phyloP scores from a whole-genome alignment of 331 rosid genomes.

The Telfairia occidentalis region DNA sequence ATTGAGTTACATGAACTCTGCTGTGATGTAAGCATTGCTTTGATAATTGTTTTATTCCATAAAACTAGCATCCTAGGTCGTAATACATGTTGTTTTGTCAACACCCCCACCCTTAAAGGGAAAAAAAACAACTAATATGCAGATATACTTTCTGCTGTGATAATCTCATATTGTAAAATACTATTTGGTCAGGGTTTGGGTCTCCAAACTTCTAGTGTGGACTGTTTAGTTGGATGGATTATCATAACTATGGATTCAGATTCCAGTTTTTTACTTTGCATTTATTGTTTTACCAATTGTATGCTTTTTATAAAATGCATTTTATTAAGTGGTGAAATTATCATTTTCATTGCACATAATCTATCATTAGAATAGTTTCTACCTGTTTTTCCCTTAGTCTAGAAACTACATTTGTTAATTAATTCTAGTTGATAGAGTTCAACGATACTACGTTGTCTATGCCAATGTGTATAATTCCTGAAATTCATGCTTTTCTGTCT shows the following conservation, averaged over 20 bases:
- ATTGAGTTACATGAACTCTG: neutral
- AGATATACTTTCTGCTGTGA: no score
- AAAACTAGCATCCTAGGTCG: neutral
- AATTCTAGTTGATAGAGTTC: neutral
- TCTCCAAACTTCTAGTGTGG: no score
- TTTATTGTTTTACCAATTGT: no score
- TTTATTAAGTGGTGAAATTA: no score
- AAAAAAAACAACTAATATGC: no score
- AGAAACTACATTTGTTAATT: neutral
- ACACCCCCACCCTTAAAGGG: no score
- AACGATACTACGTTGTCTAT: neutral
- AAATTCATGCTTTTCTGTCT: neutral
- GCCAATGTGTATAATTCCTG: neutral
- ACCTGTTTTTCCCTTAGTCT: neutral
- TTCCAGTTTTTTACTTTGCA: no score
- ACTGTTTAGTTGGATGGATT: no score
- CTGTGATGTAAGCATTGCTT: neutral
- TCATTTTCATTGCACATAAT: neutral
- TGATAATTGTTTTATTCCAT: neutral
- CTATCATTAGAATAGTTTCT: neutral
- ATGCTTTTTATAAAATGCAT: no score
- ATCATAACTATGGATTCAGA: neutral
- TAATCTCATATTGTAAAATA: no score
- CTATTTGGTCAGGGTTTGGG: no score
- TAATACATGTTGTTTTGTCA: no score